phyloP scores from a whole-genome alignment of 352 stramenopile genomes.

The Globisporangium alternatum region DNA sequence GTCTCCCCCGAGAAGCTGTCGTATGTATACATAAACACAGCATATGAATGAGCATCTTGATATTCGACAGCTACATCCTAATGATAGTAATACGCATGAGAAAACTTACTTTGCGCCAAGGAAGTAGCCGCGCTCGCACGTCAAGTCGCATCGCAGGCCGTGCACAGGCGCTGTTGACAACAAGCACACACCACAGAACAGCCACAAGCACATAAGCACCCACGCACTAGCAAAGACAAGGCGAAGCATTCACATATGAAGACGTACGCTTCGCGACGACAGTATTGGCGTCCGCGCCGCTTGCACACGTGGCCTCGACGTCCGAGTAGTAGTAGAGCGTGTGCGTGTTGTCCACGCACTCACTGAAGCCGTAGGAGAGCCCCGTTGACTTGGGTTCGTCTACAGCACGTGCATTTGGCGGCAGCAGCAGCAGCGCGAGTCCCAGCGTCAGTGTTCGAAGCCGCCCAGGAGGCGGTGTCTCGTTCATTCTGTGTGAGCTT shows the following conservation, averaged over 20 bases:
- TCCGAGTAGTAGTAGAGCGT: conserved; percentile 77
- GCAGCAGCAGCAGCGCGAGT: not conserved
- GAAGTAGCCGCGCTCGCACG: conserved; percentile 67
- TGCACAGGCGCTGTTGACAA: conserved; percentile 50
- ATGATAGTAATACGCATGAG: not conserved
- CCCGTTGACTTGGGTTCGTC: not conserved
- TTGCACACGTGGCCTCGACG: conserved; percentile 42
- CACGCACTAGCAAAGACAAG: not conserved
- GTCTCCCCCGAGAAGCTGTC: conserved; percentile 50
- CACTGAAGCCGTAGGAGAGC: conserved; percentile 74
- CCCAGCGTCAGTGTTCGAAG: not conserved
- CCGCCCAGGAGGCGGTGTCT: not conserved
- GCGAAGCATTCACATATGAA: conserved; percentile 6
- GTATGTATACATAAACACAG: not conserved
- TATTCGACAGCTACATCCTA: not conserved
- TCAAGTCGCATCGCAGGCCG: conserved; percentile 64
- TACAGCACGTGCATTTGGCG: not conserved
- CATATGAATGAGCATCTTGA: not conserved
- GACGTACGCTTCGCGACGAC: conserved; percentile 49
- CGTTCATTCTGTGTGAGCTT: not conserved
- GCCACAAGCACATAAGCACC: not conserved
- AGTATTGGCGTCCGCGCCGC: conserved; percentile 24
- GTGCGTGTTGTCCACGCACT: conserved; percentile 75
- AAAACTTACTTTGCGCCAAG: conserved; percentile 72
- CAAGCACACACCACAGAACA: not conserved